phyloP scores from a whole-genome alignment of 352 stramenopile genomes.

The Aphanomyces stellatus region DNA sequence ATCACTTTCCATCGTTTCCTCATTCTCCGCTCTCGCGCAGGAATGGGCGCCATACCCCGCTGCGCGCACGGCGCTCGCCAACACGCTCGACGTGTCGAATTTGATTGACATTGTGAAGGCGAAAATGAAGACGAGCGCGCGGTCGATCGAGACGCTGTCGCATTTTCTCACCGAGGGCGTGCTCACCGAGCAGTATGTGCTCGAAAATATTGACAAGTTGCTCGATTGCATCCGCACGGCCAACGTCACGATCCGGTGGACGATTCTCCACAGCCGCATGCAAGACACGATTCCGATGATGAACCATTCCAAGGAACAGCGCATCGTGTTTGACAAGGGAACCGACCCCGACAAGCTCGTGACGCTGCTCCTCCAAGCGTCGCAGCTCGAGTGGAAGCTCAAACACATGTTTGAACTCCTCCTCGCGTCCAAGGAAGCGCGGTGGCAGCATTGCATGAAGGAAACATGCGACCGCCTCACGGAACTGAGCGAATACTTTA shows the following conservation, averaged over 20 bases:
- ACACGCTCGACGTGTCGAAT: slow-evolving; percentile 80
- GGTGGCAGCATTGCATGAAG: slow-evolving; percentile 86
- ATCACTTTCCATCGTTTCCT: too few species aligned
- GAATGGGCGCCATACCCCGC: slow-evolving; percentile 90
- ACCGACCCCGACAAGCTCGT: slow-evolving; percentile 82
- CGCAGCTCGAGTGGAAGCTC: slow-evolving; percentile 92
- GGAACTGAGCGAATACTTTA: slow-evolving; percentile 92
- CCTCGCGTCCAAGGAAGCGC: slow-evolving; percentile 84
- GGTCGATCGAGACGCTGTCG: slow-evolving; percentile 84
- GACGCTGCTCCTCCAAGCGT: slow-evolving; percentile 88
- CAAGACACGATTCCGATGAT: slow-evolving; percentile 82
- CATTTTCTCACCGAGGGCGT: slow-evolving; percentile 88
- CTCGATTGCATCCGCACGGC: slow-evolving; percentile 87
- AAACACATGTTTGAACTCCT: slow-evolving; percentile 90
- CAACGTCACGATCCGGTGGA: slow-evolving; percentile 92
- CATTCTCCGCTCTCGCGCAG: too few species aligned
- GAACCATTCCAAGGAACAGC: slow-evolving; percentile 71
- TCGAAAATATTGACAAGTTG: slow-evolving; percentile 87
- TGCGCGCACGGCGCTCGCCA: slow-evolving; percentile 81
- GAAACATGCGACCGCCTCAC: slow-evolving; percentile 87
- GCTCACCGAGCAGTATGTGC: slow-evolving; percentile 89
- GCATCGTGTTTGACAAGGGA: slow-evolving; percentile 72
- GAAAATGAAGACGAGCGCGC: slow-evolving; percentile 80
- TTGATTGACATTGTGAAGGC: slow-evolving; percentile 84
- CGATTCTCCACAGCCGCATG: slow-evolving; percentile 90